phyloP scores from a whole-genome alignment of 2,329 filamentous ascomycete genomes.

The Aspergillus fructus region DNA sequence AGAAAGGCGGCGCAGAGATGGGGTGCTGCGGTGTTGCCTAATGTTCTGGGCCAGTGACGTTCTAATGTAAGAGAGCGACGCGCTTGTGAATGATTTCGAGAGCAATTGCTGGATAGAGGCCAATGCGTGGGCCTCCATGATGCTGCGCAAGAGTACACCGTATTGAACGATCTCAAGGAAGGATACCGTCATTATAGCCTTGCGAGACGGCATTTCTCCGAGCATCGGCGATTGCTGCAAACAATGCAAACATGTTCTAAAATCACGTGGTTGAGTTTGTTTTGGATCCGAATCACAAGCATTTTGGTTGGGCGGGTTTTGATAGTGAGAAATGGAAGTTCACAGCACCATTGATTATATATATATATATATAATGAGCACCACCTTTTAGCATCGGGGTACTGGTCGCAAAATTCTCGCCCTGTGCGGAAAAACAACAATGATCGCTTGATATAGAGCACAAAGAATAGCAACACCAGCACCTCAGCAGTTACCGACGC shows the following conservation, averaged over 20 bases:
- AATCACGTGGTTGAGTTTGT: background rate
- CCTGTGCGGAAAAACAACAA: background rate
- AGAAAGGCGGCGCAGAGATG: conserved; percentile 22
- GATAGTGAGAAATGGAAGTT: background rate
- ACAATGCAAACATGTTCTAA: conserved; percentile 33
- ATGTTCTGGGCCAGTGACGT: conserved; percentile 1
- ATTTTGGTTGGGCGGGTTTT: background rate
- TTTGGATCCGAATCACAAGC: background rate
- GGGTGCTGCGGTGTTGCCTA: conserved; percentile 21
- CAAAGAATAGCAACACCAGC: conserved; percentile 56
- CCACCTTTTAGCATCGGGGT: background rate
- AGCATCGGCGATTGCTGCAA: conserved; percentile 25
- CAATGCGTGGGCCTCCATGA: conserved; percentile 29
- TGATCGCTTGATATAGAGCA: conserved; percentile 36
- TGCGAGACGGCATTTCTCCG: conserved; percentile 3
- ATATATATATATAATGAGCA: conserved; percentile 2
- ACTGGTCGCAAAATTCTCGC: background rate
- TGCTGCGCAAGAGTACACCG: background rate
- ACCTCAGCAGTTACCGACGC: conserved; percentile 45
- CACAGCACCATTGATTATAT: background rate
- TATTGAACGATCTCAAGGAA: conserved; percentile 5
- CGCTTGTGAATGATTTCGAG: conserved; percentile 3
- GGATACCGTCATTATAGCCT: conserved; percentile 7
- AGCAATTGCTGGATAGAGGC: conserved; percentile 20
- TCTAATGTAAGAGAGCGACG: background rate